Percentiles rank a stretch among this genome's conserved stretches.
phyloP scores from a whole-genome alignment of 2,329 filamentous ascomycete species.

The Colletotrichum kahawae region DNA sequence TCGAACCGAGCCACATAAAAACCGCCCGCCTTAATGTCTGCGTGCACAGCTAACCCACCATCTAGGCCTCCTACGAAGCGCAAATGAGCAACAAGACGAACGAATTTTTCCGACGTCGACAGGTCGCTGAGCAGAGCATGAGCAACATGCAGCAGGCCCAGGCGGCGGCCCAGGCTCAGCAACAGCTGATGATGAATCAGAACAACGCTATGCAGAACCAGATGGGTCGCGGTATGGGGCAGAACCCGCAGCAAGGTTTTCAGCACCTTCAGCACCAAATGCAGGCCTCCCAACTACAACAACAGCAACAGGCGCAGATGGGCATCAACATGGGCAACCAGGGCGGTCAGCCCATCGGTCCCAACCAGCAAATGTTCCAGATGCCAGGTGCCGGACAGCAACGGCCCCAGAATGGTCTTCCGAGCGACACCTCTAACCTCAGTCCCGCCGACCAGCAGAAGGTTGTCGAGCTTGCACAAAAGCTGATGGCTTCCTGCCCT shows the following conservation, averaged over 20 bases:
- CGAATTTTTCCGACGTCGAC: slow-evolving; percentile 56
- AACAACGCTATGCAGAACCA: slow-evolving; percentile 52
- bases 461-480: slow-evolving; percentile 48
- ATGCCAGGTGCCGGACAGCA: slow-evolving; percentile 41
- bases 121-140: slow-evolving; percentile 53
- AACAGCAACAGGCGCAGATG: slow-evolving; percentile 41
- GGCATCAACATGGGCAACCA: slow-evolving; percentile 47
- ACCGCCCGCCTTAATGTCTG: background rate
- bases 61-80: slow-evolving; percentile 55
- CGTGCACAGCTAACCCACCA: background rate
- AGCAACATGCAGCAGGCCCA: slow-evolving; percentile 57
- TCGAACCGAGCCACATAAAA: background rate
- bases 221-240: slow-evolving; percentile 56
- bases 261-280: slow-evolving; percentile 64
- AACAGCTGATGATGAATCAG: slow-evolving; percentile 58
- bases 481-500: slow-evolving; percentile 42
- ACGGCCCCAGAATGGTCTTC: slow-evolving; percentile 31
- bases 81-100: slow-evolving; percentile 49
- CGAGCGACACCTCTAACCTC: slow-evolving; percentile 42
- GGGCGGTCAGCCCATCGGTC: slow-evolving; percentile 40
- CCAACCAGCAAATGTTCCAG: slow-evolving; percentile 40
- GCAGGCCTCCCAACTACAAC: slow-evolving; percentile 59
- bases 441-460: slow-evolving; percentile 48
- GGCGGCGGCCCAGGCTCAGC: slow-evolving; percentile 42
- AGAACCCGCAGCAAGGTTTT: slow-evolving; percentile 57